A percentile compares a stretch with the other conserved stretches of the same genome.
These are phyloP conservation scores for Lasiosphaeria ovina DNA, from an alignment of 495 filamentous ascomycete species.

Conservation along the genomic window DNA sequence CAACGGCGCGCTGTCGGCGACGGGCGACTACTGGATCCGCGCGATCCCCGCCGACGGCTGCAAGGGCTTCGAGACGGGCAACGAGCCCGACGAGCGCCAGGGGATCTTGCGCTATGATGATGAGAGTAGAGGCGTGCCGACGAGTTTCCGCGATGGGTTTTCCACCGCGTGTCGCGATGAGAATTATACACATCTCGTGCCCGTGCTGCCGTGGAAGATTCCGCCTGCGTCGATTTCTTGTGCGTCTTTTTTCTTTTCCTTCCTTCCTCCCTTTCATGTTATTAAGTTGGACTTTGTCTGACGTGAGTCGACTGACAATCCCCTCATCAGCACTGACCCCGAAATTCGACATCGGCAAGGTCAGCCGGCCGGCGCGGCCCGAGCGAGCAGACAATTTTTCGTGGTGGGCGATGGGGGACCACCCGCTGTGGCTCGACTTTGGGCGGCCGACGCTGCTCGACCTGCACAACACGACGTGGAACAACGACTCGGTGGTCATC, in stretches of 20 bases:
- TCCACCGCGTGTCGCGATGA: conserved; percentile 12
- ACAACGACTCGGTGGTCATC: conserved; percentile 12
- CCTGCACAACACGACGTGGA: neutral
- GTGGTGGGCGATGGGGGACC: conserved; percentile 11
- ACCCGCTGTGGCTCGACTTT: conserved; percentile 39
- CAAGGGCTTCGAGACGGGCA: conserved; percentile 9
- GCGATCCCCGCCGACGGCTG: neutral
- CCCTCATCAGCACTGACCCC: neutral
- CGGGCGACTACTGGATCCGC: conserved; percentile 52
- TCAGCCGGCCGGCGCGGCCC: neutral
- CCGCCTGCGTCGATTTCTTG: neutral
- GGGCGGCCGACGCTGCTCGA: conserved; percentile 31
- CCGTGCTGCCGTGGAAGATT: neutral
- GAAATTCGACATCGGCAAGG: neutral
- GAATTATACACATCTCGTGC: conserved; percentile 3
- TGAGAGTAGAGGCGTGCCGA: neutral
- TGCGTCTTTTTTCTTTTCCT: conserved; percentile 20
- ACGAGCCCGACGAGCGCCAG: conserved; percentile 16
- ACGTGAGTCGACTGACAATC: neutral
- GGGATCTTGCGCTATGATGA: conserved; percentile 15
- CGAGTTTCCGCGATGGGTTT: conserved; percentile 13
- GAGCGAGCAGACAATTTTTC: neutral
- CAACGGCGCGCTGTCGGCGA: conserved; percentile 15
- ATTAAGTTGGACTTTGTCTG: neutral
- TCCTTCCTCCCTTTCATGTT: conserved; percentile 50